These are phyloP conservation scores for Gynochthodes officinalis DNA, from an alignment of 257 asterid genomes.

Conservation along the genomic window DNA sequence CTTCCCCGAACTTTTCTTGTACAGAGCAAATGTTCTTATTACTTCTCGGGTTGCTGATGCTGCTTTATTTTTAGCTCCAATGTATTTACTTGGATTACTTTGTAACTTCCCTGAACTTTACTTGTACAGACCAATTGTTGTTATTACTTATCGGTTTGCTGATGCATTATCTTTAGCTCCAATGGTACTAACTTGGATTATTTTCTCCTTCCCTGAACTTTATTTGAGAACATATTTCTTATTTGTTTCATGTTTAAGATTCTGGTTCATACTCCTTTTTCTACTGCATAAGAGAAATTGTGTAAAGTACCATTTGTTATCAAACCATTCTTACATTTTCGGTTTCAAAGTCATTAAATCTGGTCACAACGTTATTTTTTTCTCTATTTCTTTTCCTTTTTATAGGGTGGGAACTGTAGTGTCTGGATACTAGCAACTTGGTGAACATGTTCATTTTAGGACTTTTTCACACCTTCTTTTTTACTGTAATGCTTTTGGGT, in stretches of 20 bases:
- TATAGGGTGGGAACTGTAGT: background rate
- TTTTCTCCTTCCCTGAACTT: constrained; percentile 1
- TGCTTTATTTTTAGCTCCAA: constrained; percentile 84
- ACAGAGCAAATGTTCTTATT: background rate
- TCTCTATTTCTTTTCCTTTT: background rate
- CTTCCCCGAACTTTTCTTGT: background rate
- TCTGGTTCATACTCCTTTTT: background rate
- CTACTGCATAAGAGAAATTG: background rate
- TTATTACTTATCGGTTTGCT: constrained; percentile 93
- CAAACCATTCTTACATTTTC: background rate
- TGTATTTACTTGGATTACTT: constrained; percentile 39
- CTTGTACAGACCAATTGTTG: constrained; percentile 60
- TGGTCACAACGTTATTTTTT: background rate
- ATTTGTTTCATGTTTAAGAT: background rate
- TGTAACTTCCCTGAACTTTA: no score
- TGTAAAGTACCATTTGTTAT: background rate
- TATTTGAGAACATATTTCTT: background rate
- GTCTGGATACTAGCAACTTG: background rate
- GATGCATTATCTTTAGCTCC: constrained; percentile 96
- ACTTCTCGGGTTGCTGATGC: constrained; percentile 99
- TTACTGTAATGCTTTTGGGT: background rate
- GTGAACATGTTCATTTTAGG: background rate
- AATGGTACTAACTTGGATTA: constrained; percentile 51
- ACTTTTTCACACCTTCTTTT: background rate
- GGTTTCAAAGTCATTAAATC: background rate